Conservation (phyloP, 441 rosid genomes). For the Erodium moschatum region DNA sequence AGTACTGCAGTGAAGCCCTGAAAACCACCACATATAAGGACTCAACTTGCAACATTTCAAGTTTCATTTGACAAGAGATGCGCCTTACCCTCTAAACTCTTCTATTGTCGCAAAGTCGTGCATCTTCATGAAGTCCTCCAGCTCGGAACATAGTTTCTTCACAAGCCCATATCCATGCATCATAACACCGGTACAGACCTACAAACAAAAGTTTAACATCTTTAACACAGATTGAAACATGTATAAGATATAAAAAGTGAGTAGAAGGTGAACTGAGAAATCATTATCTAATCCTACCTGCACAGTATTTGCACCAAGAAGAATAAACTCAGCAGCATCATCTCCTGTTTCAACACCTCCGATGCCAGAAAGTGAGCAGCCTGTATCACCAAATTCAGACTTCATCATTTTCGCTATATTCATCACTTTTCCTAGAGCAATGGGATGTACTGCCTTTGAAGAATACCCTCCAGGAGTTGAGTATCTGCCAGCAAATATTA, state of each 20-base stretch:
- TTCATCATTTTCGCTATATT: constrained; percentile 81
- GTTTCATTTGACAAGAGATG: not conserved
- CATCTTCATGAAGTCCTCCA: constrained; percentile 75
- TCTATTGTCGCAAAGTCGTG: constrained; percentile 73
- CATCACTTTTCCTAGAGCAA: constrained; percentile 85
- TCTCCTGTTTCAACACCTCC: constrained; percentile 92
- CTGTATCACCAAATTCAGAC: constrained; percentile 48
- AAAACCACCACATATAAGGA: constrained; percentile 7
- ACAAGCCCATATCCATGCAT: constrained; percentile 90
- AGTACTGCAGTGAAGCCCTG: constrained; percentile 74
- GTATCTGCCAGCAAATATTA: constrained; percentile 43
- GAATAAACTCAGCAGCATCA: constrained; percentile 89
- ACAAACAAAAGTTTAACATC: constrained; percentile 8
- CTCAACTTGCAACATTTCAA: not conserved
- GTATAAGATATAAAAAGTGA: not conserved
- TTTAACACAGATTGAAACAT: not conserved
- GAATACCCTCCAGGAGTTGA: constrained; percentile 99
- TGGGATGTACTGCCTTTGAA: constrained; percentile 85
- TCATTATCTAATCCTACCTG: constrained; percentile 41
- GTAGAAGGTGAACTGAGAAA: not conserved
- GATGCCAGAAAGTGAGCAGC: constrained; percentile 72
- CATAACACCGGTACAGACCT: constrained; percentile 98
- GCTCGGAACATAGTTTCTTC: constrained; percentile 65
- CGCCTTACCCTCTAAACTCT: constrained; percentile 81
- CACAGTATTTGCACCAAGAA: constrained; percentile 83